These are phyloP conservation scores for Plasmodium ovale DNA, from an alignment of 169 alveolate species.

Conservation along the genomic window DNA sequence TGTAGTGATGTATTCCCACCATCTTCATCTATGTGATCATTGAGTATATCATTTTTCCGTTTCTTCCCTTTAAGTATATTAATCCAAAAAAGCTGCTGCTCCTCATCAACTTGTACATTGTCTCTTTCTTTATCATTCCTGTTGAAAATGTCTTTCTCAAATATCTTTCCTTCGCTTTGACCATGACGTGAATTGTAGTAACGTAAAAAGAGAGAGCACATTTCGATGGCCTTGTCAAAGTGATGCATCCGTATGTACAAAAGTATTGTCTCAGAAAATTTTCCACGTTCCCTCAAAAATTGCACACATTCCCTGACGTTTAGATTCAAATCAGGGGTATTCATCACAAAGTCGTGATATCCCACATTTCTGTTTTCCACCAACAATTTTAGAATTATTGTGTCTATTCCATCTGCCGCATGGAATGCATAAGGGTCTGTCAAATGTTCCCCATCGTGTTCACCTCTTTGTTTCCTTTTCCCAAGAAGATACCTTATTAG, in stretches of 20 bases:
- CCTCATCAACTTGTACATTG: background rate
- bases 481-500: constrained; percentile 10
- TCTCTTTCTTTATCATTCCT: background rate
- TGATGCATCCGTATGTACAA: constrained; percentile 27
- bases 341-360: constrained; percentile 4
- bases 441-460: background rate
- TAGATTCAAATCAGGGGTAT: constrained; percentile 15
- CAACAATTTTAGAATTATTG: constrained; percentile 19
- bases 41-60: constrained; percentile 1
- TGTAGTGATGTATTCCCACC: constrained; percentile 1
- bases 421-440: background rate
- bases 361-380: constrained; percentile 1
- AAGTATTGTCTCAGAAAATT: constrained; percentile 19
- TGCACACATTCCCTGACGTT: constrained; percentile 22
- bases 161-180: background rate
- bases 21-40: too few species aligned
- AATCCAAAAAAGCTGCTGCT: background rate
- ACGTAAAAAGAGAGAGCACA: constrained; percentile 33
- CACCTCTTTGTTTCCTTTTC: background rate
- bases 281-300: constrained; percentile 6
- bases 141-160: background rate
- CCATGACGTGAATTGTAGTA: background rate
- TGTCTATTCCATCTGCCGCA: background rate
- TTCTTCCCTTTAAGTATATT: constrained; percentile 7
- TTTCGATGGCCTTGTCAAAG: constrained; percentile 41